A percentile compares a stretch with the other conserved stretches of the same genome.
Conservation (phyloP, 73 alveolate genomes). For the Diophrys sp. region DNA sequence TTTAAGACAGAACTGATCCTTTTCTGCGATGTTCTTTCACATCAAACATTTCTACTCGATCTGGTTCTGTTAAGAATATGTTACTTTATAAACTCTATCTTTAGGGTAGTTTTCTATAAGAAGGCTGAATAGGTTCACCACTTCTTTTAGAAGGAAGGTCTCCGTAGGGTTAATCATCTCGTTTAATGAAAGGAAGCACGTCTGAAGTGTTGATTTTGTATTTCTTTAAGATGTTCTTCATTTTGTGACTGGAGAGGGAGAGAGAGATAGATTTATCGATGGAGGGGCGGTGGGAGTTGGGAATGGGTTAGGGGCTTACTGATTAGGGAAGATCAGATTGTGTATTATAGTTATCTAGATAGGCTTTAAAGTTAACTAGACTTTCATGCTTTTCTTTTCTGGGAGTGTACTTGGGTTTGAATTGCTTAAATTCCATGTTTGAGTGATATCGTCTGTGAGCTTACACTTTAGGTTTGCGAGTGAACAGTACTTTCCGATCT, state of each 20-base stretch:
- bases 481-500: not conserved
- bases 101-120: not conserved
- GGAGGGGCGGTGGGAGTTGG: not conserved
- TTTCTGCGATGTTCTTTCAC: not conserved
- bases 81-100: no score
- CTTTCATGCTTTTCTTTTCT: not conserved
- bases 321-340: not conserved
- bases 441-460: not conserved
- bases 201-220: not conserved
- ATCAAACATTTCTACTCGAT: not conserved
- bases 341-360: not conserved
- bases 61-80: not conserved
- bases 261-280: not conserved
- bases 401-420: not conserved
- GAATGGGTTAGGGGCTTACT: not conserved
- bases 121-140: not conserved
- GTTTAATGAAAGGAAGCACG: not conserved
- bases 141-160: no score
- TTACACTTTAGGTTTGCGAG: not conserved
- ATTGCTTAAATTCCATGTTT: not conserved
- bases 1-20: no score
- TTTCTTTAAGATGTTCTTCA: no score
- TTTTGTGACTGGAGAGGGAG: no score
- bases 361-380: no score
- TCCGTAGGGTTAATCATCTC: not conserved